These are phyloP conservation scores for Populus hybrid DNA, from an alignment of 441 rosid genomes.

Conservation along the genomic window DNA sequence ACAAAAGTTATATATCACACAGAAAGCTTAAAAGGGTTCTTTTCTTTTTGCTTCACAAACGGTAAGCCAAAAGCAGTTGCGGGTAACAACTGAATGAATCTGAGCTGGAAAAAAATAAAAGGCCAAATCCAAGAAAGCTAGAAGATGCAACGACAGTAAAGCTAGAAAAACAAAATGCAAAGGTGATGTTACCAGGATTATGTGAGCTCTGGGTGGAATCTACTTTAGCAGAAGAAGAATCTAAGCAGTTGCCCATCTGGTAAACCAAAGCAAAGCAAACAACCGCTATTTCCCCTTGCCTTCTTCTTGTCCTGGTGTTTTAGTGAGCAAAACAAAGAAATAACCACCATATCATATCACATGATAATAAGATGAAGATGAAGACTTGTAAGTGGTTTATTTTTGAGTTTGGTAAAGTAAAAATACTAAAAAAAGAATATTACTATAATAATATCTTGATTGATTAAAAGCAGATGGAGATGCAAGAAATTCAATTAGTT, in stretches of 20 bases:
- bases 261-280: slow-evolving; percentile 1
- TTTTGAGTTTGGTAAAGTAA: neutral
- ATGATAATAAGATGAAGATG: neutral
- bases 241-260: slow-evolving; percentile 77
- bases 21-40: neutral
- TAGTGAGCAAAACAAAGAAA: neutral
- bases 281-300: neutral
- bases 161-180: neutral
- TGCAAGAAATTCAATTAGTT: neutral
- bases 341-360: neutral
- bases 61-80: neutral
- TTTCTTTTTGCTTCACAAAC: neutral
- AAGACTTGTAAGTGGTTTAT: neutral
- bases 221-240: slow-evolving; percentile 61
- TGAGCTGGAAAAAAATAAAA: neutral
- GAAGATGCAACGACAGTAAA: neutral
- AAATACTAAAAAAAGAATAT: neutral
- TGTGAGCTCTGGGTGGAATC: slow-evolving; percentile 50
- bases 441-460: neutral
- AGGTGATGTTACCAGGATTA: slow-evolving; percentile 45
- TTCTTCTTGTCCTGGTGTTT: neutral
- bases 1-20: neutral
- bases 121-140: neutral
- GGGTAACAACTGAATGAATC: neutral
- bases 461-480: neutral